Percentiles rank a stretch among this genome's conserved stretches.
Conservation (phyloP, 192 early-diverging fungal genomes). For the Rhizophagus sp. region DNA sequence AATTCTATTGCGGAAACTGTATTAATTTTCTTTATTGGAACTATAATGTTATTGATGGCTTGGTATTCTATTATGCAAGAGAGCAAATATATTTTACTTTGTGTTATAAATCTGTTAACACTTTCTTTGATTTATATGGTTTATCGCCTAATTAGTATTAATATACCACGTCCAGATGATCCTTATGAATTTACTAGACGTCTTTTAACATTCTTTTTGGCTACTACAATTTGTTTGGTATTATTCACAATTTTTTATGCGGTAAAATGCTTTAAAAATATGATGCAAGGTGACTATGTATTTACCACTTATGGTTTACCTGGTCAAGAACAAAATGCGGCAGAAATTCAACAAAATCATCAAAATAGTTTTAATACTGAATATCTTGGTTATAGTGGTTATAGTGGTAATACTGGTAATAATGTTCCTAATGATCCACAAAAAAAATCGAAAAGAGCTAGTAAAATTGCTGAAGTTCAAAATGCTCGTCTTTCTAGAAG, state of each 20-base stretch:
- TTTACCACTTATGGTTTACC: not conserved
- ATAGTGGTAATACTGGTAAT: not conserved
- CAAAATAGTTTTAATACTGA: not conserved
- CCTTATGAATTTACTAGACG: slow-evolving; percentile 2
- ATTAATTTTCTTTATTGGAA: slow-evolving; percentile 42
- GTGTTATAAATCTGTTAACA: slow-evolving; percentile 21
- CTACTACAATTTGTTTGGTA: not conserved
- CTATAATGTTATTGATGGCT: slow-evolving; percentile 33
- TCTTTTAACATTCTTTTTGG: slow-evolving; percentile 2
- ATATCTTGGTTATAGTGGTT: not conserved
- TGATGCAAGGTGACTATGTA: not conserved
- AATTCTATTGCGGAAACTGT: slow-evolving; percentile 33
- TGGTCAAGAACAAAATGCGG: not conserved
- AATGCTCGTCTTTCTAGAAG: not conserved
- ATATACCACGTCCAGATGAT: not conserved
- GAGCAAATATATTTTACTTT: slow-evolving; percentile 37
- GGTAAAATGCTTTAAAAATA: not conserved
- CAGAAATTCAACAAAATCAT: not conserved
- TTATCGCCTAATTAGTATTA: not conserved
- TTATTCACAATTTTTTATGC: not conserved
- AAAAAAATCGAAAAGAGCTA: not conserved
- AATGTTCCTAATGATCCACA: not conserved
- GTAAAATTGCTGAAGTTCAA: not conserved
- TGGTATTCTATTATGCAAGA: slow-evolving; percentile 35
- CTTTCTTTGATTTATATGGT: slow-evolving; percentile 7